phyloP scores from a whole-genome alignment of 1,139 yeast species.

The Pneumocystis oryctolagi region DNA sequence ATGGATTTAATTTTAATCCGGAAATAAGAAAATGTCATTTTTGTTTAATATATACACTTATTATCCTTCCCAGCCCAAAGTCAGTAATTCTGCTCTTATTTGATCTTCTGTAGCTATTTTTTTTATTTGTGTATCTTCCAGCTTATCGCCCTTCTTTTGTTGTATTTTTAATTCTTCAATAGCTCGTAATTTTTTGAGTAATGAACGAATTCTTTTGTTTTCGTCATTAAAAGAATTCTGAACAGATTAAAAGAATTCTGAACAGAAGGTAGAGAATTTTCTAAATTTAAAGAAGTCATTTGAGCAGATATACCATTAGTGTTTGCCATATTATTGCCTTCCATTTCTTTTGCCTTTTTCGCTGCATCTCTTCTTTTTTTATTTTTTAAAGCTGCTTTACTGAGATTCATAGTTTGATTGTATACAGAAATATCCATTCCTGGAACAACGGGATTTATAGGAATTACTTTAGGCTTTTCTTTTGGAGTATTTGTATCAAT shows the following conservation, averaged over 20 bases:
- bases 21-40: neutral
- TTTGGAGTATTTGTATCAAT: slow-evolving; percentile 7
- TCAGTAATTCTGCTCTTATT: neutral
- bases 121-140: slow-evolving; percentile 84
- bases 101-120: slow-evolving; percentile 49
- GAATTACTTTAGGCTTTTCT: slow-evolving; percentile 3
- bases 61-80: neutral
- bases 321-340: slow-evolving; percentile 17
- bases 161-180: slow-evolving; percentile 78
- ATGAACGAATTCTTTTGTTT: slow-evolving; percentile 81
- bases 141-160: slow-evolving; percentile 66
- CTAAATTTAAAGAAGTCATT: slow-evolving; percentile 12
- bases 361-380: slow-evolving; percentile 66
- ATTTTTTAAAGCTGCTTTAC: slow-evolving; percentile 58
- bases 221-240: slow-evolving; percentile 31
- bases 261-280: slow-evolving; percentile 16
- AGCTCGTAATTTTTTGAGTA: slow-evolving; percentile 84
- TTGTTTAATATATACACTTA: neutral
- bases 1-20: neutral
- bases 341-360: slow-evolving; percentile 27
- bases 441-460: slow-evolving; percentile 11
- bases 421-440: slow-evolving; percentile 9
- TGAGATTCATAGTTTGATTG: slow-evolving; percentile 18
- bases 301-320: slow-evolving; percentile 4
- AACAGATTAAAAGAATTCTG: slow-evolving; percentile 17